Evolutionary conservation across 106 monocot genomes (phyloP).

Genomic region (Acorus gramineus): DNA sequence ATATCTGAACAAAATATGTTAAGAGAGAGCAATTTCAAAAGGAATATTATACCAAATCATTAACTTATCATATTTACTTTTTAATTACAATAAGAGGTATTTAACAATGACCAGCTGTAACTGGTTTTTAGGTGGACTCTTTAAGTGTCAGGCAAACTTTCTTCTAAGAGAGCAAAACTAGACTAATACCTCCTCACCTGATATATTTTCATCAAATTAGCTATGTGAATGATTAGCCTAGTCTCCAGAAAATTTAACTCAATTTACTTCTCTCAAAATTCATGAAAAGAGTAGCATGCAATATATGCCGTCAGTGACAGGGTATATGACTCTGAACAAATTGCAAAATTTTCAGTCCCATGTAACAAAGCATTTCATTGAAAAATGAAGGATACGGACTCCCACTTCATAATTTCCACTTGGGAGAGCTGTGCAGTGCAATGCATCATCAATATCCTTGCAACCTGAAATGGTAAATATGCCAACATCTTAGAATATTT

Average conservation of each 20-base stretch:
- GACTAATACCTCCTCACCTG: no score
- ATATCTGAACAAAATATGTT: constrained; percentile 58
- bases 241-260: no score
- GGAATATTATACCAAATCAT: no score
- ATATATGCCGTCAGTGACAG: background rate
- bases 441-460: constrained; percentile 98
- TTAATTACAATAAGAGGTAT: no score
- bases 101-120: no score
- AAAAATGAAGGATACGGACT: constrained; percentile 85
- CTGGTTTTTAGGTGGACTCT: no score
- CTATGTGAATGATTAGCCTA: no score
- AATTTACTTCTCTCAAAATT: no score
- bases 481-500: no score
- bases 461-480: constrained; percentile 50
- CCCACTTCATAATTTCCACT: constrained; percentile 99
- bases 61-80: no score
- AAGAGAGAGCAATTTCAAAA: constrained; percentile 14
- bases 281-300: background rate
- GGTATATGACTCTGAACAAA: background rate
- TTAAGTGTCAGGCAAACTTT: background rate
- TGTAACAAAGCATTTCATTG: background rate
- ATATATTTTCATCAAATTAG: no score
- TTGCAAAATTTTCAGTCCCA: no score
- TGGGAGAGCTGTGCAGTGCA: constrained; percentile 77
- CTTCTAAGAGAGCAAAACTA: background rate